A percentile compares a stretch with the other conserved stretches of the same genome.
phyloP scores from a whole-genome alignment of 306 rosid species.

The Rubus idaeus region DNA sequence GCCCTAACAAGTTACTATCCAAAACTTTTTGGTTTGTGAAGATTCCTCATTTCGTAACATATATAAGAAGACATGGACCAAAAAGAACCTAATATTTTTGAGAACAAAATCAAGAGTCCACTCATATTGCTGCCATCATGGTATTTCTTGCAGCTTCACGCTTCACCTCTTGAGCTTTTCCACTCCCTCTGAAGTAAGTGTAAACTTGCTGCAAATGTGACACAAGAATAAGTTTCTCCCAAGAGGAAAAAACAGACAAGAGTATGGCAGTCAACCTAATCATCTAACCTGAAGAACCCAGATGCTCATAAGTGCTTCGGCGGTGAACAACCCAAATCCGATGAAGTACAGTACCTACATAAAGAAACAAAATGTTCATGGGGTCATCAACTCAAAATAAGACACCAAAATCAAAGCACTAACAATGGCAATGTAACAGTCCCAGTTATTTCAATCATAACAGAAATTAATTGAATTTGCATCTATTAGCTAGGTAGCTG shows the following conservation, averaged over 20 bases:
- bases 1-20: slow-evolving; percentile 4
- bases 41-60: neutral
- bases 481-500: neutral
- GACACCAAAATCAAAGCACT: slow-evolving; percentile 27
- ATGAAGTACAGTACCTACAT: slow-evolving; percentile 79
- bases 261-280: neutral
- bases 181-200: slow-evolving; percentile 94
- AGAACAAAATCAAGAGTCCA: neutral
- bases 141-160: slow-evolving; percentile 81
- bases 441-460: neutral
- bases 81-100: neutral
- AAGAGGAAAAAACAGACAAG: slow-evolving; percentile 16
- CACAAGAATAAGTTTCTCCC: slow-evolving; percentile 11
- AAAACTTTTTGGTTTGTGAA: neutral
- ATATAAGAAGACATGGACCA: slow-evolving; percentile 4
- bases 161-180: slow-evolving; percentile 69
- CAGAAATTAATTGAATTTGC: neutral
- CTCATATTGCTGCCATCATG: slow-evolving; percentile 81
- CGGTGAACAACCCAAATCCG: slow-evolving; percentile 67
- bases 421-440: neutral
- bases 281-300: slow-evolving; percentile 92
- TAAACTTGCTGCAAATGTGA: slow-evolving; percentile 76
- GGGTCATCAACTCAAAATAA: slow-evolving; percentile 5
- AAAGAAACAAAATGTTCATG: slow-evolving; percentile 1
- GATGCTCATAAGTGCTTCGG: slow-evolving; percentile 76